Evolutionary conservation across 345 rosid species (phyloP).

Genomic region (Nasturtium officinale): DNA sequence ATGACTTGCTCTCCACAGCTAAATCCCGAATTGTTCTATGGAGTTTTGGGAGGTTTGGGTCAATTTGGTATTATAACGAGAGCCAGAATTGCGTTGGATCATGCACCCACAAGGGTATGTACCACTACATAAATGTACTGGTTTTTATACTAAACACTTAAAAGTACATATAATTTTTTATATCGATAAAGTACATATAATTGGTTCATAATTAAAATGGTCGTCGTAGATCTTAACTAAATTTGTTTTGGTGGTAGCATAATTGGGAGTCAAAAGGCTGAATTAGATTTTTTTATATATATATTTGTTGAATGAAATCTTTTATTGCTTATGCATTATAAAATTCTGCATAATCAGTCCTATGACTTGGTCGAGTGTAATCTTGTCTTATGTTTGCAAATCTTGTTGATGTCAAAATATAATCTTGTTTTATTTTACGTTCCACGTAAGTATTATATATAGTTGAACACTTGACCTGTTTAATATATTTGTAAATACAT

Average conservation of each 20-base stretch:
- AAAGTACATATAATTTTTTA: neutral
- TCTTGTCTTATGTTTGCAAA: conserved; percentile 42
- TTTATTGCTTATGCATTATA: conserved; percentile 30
- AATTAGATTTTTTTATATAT: conserved; percentile 1
- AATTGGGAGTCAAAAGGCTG: conserved; percentile 17
- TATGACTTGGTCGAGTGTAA: conserved; percentile 28
- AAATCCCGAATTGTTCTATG: conserved; percentile 65
- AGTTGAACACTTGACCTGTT: neutral
- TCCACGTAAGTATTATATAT: conserved; percentile 6
- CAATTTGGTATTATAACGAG: conserved; percentile 85
- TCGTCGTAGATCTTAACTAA: neutral
- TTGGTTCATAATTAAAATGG: neutral
- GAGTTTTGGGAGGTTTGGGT: conserved; percentile 78
- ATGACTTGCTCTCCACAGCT: conserved; percentile 56
- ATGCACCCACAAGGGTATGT: conserved; percentile 68
- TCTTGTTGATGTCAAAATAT: conserved; percentile 34
- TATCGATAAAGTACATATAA: no score
- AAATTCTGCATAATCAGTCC: conserved; percentile 34
- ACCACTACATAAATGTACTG: neutral
- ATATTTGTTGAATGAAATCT: conserved; percentile 20
- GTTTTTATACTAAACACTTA: neutral
- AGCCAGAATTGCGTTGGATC: conserved; percentile 65
- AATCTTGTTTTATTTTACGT: neutral
- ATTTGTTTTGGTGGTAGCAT: conserved; percentile 12
- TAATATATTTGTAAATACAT: neutral